Base-by-base conservation (phyloP, 1,139 yeast genomes). In the Suhomyces choctaworum region DNA sequence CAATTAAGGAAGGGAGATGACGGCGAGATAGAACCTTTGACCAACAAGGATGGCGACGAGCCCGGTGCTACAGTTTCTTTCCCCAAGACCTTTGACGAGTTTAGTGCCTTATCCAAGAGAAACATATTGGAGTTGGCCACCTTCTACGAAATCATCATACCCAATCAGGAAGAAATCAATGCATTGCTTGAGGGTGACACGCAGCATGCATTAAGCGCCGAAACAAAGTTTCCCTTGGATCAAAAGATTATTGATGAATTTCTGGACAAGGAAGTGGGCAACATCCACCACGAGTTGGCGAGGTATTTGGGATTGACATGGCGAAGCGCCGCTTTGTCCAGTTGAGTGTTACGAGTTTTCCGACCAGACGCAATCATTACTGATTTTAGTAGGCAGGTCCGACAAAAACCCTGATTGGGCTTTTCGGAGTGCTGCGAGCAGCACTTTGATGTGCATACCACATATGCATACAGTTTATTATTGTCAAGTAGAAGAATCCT, bases 131-230 rank as follows among this genome's bases (percentile, higher is more conserved):
- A 66, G 32, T 64, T 87, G 53, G 75, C 84, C 31, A 72, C 78
- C 42, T 87, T 82, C 58, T 88, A 85, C 61, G 96, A 82, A 46
- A 56, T 82, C 32, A 58, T 82, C 27, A 74, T 81, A 11, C 76
- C 80, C 15, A 56, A 62, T 25, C 76, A 76, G 45, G 70, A 73
- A 39, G 72, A 72, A 27, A 64, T 37, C 11, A 27, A 34, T 15
- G 34, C 25, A 11, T 73, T 70, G 31, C 78, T 76, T 14, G 66
- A 49, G 14, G 43, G 58, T 29, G 60, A 56, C 20, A 50, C 63
- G 2, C 66, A 70, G 27, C 54, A 66, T 22, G 60, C 62, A 16
- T 47, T 58, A 11, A 29, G 17, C 11, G 36, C 35, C 2, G 43
- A 41, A 8, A 27, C 33, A 9, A 25, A 16, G 14, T 33, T 23